phyloP scores from a whole-genome alignment of 306 rosid species.

The Macrotyloma uniflorum region DNA sequence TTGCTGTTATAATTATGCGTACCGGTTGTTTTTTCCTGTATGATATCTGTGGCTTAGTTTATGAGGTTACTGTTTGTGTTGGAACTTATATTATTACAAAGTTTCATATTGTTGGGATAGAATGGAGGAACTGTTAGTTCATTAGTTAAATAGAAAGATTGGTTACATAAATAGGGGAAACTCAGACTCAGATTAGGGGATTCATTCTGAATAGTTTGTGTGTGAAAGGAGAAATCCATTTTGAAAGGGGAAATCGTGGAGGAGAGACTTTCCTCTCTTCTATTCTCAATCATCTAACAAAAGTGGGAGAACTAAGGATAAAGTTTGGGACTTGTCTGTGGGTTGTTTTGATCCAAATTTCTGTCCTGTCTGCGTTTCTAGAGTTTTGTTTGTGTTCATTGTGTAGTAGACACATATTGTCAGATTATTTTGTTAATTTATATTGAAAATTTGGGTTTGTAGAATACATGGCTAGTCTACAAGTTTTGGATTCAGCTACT shows the following conservation, averaged over 20 bases:
- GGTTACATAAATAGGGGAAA: background rate
- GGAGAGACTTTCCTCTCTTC: background rate
- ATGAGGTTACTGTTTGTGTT: background rate
- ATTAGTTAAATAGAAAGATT: background rate
- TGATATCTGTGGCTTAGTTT: background rate
- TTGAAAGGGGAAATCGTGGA: background rate
- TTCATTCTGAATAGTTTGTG: background rate
- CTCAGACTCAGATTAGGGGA: background rate
- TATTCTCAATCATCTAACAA: background rate
- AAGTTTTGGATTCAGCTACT: conserved; percentile 20
- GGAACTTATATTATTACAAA: too few species aligned
- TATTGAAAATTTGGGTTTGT: background rate
- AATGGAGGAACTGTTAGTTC: background rate
- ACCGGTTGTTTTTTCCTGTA: background rate
- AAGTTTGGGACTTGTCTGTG: background rate
- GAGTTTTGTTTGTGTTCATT: background rate
- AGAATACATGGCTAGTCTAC: background rate
- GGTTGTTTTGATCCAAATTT: background rate
- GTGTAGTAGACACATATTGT: background rate
- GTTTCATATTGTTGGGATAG: background rate
- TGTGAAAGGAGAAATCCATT: background rate
- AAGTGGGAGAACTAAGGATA: background rate
- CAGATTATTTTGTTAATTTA: background rate
- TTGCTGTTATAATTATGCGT: background rate
- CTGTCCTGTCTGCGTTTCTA: background rate